These are phyloP conservation scores for Keithomyces neogunnii DNA, from an alignment of 2,329 filamentous ascomycete genomes.

Conservation along the genomic window DNA sequence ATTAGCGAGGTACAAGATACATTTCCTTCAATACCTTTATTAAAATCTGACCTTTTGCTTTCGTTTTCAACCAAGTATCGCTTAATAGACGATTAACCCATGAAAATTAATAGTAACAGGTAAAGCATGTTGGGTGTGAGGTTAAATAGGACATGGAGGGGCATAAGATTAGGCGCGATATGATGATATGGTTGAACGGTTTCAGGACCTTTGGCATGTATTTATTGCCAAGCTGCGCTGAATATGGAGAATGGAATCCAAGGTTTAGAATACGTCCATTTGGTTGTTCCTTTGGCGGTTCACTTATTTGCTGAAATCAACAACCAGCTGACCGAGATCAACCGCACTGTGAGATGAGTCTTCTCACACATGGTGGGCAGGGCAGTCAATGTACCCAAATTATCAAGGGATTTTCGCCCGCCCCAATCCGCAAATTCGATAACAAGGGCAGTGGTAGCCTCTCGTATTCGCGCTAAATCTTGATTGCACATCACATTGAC, in stretches of 20 bases:
- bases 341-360: too few species aligned
- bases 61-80: not conserved
- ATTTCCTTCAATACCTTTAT: not conserved
- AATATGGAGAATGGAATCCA: too few species aligned
- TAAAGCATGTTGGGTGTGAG: not conserved
- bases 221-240: too few species aligned
- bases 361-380: not conserved
- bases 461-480: too few species aligned
- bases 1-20: not conserved
- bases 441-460: conserved; percentile 4
- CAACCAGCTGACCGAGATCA: too few species aligned
- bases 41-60: not conserved
- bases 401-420: too few species aligned
- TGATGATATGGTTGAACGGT: not conserved
- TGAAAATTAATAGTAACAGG: not conserved
- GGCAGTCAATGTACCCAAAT: not conserved
- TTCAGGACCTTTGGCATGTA: too few species aligned
- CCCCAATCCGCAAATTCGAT: too few species aligned
- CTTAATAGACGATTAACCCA: not conserved
- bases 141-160: conserved; percentile 8
- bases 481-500: too few species aligned
- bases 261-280: too few species aligned
- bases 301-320: too few species aligned
- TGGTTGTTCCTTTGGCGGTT: too few species aligned
- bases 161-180: not conserved